phyloP scores from a whole-genome alignment of 179 eudicot genomes.

The Spergularia azorica region DNA sequence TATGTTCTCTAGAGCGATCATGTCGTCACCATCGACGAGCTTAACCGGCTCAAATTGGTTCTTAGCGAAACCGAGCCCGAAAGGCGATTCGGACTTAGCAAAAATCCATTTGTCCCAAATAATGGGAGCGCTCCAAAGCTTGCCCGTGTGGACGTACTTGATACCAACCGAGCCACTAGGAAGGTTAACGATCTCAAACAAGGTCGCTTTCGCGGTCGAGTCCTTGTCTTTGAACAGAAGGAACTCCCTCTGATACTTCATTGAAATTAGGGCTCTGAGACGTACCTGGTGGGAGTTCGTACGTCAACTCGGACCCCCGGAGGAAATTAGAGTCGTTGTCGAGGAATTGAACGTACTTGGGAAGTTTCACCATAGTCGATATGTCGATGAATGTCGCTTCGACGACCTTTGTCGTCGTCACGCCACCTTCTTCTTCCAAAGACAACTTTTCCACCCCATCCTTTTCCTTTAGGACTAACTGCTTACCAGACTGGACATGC shows the following conservation, averaged over 20 bases:
- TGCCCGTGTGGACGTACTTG: background rate
- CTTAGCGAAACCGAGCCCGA: background rate
- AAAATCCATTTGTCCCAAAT: background rate
- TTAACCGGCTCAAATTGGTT: background rate
- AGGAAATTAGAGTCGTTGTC: background rate
- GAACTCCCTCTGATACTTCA: background rate
- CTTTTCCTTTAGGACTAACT: background rate
- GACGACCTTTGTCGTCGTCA: background rate
- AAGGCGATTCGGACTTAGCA: background rate
- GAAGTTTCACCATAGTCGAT: background rate
- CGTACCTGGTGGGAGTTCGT: background rate
- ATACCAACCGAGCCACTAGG: background rate
- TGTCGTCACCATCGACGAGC: background rate
- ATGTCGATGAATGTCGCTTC: conserved; percentile 5
- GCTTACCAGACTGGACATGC: background rate
- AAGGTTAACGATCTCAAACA: background rate
- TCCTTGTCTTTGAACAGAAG: background rate
- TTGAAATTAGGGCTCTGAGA: too few relatives aligned
- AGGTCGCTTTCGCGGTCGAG: background rate
- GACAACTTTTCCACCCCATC: background rate
- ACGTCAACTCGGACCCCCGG: background rate
- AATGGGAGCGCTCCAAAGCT: background rate
- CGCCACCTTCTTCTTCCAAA: background rate
- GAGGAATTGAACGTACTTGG: background rate
- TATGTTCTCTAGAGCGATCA: background rate